Percentiles rank a stretch among this genome's conserved stretches.
phyloP scores from a whole-genome alignment of 345 rosid genomes.

The Aquilaria malaccensis region DNA sequence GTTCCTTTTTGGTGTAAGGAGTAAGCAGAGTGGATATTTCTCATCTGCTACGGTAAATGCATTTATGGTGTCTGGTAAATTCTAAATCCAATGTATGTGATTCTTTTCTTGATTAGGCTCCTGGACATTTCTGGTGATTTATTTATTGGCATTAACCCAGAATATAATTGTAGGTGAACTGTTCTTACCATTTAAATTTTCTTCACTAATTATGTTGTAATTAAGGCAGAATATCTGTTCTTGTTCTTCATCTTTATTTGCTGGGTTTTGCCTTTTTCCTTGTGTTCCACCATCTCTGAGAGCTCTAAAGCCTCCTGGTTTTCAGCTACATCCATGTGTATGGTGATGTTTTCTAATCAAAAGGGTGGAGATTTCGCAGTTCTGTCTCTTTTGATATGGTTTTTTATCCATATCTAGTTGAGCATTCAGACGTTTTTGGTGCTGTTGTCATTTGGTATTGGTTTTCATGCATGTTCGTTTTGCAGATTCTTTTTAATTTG shows the following conservation, averaged over 20 bases:
- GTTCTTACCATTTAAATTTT: too few relatives aligned
- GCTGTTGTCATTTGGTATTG: not conserved
- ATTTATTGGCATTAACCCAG: too few relatives aligned
- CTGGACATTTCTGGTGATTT: too few relatives aligned
- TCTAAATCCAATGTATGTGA: not conserved
- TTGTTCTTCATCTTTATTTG: not conserved
- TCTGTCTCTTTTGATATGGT: not conserved
- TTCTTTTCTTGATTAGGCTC: not conserved
- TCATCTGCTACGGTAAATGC: slow-evolving; percentile 3
- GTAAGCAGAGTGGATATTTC: slow-evolving; percentile 5
- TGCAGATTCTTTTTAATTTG: not conserved
- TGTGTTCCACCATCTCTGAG: not conserved
- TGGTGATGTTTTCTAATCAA: too few relatives aligned
- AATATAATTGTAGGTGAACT: too few relatives aligned
- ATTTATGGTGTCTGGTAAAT: not conserved
- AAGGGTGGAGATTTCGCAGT: too few relatives aligned
- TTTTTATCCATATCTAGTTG: not conserved
- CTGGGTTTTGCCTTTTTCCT: not conserved
- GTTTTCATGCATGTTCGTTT: not conserved
- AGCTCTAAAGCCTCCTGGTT: not conserved
- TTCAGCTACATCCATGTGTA: too few relatives aligned
- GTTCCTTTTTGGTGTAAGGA: not conserved
- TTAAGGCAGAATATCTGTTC: not conserved
- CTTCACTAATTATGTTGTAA: too few relatives aligned
- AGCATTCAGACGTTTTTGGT: slow-evolving; percentile 2